A percentile compares a stretch with the other conserved stretches of the same genome.
These are phyloP conservation scores for Datisca glomerata DNA, from an alignment of 306 rosid species.

Conservation along the genomic window DNA sequence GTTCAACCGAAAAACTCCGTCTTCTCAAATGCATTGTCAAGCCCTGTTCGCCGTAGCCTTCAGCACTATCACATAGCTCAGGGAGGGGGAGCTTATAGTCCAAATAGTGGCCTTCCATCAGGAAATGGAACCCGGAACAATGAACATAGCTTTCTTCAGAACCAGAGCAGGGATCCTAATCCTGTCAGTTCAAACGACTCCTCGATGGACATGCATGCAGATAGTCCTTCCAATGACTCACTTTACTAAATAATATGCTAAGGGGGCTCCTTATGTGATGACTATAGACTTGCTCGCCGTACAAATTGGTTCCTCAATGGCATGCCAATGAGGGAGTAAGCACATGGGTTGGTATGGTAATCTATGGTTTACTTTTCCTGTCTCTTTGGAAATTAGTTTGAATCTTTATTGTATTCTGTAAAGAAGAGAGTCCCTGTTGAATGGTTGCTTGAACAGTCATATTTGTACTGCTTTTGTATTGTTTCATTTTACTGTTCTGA, in stretches of 20 bases:
- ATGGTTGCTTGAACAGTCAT: slow-evolving; percentile 3
- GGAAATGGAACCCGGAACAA: slow-evolving; percentile 43
- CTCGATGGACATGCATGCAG: slow-evolving; percentile 85
- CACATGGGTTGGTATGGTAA: too few species aligned
- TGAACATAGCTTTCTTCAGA: slow-evolving; percentile 33
- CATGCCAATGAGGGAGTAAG: too few species aligned
- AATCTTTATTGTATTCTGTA: slow-evolving; percentile 10
- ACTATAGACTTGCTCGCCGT: too few species aligned
- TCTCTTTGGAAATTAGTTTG: slow-evolving; percentile 12
- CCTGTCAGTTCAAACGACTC: slow-evolving; percentile 53
- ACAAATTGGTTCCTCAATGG: too few species aligned
- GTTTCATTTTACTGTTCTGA: slow-evolving; percentile 9
- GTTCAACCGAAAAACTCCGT: slow-evolving; percentile 63
- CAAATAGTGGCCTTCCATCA: slow-evolving; percentile 26
- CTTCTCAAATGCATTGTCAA: slow-evolving; percentile 72
- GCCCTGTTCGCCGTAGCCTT: slow-evolving; percentile 72
- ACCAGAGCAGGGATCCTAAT: slow-evolving; percentile 42
- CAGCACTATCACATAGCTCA: slow-evolving; percentile 61
- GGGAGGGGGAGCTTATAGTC: slow-evolving; percentile 36
- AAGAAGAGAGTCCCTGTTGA: slow-evolving; percentile 10
- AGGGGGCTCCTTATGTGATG: slow-evolving; percentile 6
- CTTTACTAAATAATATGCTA: slow-evolving; percentile 13
- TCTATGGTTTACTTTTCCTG: slow-evolving; percentile 12
- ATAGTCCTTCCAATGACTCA: slow-evolving; percentile 33
- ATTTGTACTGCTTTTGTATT: slow-evolving; percentile 6